Base-by-base conservation (phyloP, 352 stramenopile genomes). In the Phytophthora sojae region DNA sequence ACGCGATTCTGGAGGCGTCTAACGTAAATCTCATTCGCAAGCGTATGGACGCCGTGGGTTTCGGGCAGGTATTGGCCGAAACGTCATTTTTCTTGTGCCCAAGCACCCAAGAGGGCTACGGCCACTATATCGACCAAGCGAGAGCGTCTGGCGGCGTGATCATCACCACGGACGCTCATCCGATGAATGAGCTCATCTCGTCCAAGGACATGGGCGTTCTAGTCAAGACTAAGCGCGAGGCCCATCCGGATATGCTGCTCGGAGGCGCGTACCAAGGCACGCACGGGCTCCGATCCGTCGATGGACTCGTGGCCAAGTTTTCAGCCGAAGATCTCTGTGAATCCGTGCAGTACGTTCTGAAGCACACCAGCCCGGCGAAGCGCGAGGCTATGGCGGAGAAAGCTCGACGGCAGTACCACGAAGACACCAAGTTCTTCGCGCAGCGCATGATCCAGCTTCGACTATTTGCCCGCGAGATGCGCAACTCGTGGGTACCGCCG, bases 121-220 rank as follows among this genome's bases (percentile, higher is more conserved):
- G 83, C 32, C 83, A 91, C 71, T 88, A 82, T 61, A 89, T 91
- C 56, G 85, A 91, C 63, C 83, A 91, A 44, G 83, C 76, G 15
- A 73, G 81, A 8, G 80, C 81, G 1, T 59, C 75, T 2, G 78
- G 83, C 0, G 80, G 66, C 2, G 65, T 90, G 15, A 68, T 91
- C 12, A 64, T 91, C 53, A 81, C 83, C 3, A 84, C 83, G 0
- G 72, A 90, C 47, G 67, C 67, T 6, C 80, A 82, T 35, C 83
- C 83, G n/a, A 91, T 91, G 83, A 91, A 90, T 59, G 83, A 91
- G 47, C 66, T 91, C 32, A 70, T 83, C 30, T 53, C 61, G 21
- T 69, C 54, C 15, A 57, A 51, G 2, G 49, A 65, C 14, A 67
- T 52, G 51, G 73, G 73, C 8, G 51, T 80, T 39, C 30, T 71